Evolutionary conservation across 352 stramenopile genomes (phyloP).

Genomic region (Globisporangium spiculum): DNA sequence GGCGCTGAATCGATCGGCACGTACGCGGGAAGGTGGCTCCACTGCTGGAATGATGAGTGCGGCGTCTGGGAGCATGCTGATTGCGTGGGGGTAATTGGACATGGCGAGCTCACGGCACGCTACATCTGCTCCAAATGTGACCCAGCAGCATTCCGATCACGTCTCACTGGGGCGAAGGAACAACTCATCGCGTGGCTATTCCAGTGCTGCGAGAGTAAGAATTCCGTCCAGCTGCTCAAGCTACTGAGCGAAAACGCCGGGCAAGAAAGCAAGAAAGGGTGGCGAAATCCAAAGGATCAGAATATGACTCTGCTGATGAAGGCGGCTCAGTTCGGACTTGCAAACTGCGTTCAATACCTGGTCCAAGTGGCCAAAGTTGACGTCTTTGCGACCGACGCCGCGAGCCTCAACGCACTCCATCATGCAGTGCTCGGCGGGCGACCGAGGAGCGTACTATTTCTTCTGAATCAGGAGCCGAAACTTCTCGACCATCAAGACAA

Average conservation of each 20-base stretch:
- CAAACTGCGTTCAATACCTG: constrained; percentile 37
- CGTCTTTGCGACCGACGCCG: constrained; percentile 43
- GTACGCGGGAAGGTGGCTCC: constrained; percentile 66
- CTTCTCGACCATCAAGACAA: constrained; percentile 56
- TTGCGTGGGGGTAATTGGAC: constrained; percentile 53
- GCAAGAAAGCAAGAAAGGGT: constrained; percentile 22
- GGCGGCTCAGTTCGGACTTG: constrained; percentile 36
- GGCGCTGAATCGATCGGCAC: constrained; percentile 37
- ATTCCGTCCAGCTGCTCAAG: constrained; percentile 46
- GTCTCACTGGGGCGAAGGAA: constrained; percentile 23
- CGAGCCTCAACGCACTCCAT: constrained; percentile 54
- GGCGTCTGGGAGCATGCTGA: constrained; percentile 69
- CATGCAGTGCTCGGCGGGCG: constrained; percentile 45
- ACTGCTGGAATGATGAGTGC: constrained; percentile 66
- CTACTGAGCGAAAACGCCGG: constrained; percentile 32
- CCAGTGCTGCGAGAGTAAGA: constrained; percentile 62
- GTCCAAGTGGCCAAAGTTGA: constrained; percentile 41
- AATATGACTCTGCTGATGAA: constrained; percentile 55
- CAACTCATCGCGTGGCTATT: constrained; percentile 58
- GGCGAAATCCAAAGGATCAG: constrained; percentile 30
- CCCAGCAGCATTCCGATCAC: constrained; percentile 25
- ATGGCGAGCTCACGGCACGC: constrained; percentile 18
- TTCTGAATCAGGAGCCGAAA: constrained; percentile 40
- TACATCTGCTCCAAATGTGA: constrained; percentile 61
- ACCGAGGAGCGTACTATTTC: constrained; percentile 26